Base-by-base conservation (phyloP, 345 rosid genomes). In the Carallia brachiata region DNA sequence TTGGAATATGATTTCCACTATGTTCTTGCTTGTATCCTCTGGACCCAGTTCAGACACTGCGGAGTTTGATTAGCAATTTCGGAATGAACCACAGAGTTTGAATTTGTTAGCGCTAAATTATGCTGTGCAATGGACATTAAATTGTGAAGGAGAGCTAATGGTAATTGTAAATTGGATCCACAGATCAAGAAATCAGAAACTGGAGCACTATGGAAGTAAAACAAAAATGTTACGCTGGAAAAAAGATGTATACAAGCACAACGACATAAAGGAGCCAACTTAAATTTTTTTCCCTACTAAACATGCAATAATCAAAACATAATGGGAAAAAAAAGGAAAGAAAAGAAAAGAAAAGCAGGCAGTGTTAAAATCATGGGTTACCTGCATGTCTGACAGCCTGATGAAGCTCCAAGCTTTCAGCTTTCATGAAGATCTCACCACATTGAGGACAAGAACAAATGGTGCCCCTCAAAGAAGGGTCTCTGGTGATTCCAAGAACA, bases 1-100 rank as follows among this genome's bases (percentile, higher is more conserved):
- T 54, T 90, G 89, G 86, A 90, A 90, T 71, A 90, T 90, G 82
- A 90, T 90, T 75, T 90, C 96, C 77, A 88, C 93, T 70, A 90
- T 88, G 87, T 88, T 86, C 88, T 88, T 88, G 89, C 96, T 88
- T 55, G 93, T 85, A 67, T 90, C 96, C 64, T 84, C 89, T 1
- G 86, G 79, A 52, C 87, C 84, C 70, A 90, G 78, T 70, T 90
- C 96, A 17, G 93, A 88, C 13, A 90, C 93, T 90, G 84, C 44
- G 50, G 48, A n/a, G 7, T 40, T 31, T 56, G 30, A 36, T 36
- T 30, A n/a, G 50, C 55, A 36, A 15, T 37, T 9, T n/a, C n/a
- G 13, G n/a, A 32, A 32, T 32, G 28, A 8, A 27, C 31, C 36
- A 48, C 36, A 56, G 10, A 55, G 17, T 52, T 18, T 52, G 55